Evolutionary conservation across 805 yeast species (phyloP), one percentile per base, ranked within the genome.

Genomic region (Peterozyma toletana): DNA sequence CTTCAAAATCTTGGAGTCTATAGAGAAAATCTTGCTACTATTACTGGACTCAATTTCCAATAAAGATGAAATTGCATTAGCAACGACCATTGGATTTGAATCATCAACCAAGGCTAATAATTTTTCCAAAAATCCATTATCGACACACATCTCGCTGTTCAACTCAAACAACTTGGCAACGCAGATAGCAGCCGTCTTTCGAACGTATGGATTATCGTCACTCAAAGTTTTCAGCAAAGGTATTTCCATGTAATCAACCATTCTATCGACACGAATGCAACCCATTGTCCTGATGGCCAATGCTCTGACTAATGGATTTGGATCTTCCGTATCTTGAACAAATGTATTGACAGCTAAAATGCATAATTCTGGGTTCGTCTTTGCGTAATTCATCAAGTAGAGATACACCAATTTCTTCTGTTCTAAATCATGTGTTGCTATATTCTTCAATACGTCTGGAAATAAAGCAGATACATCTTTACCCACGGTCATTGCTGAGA

Each of bases 261-360:
- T 90, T 62, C 86, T 90, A 57, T 86, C 95, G 15, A 93, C 98
- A 38, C 98, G 71, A 41, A 93, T 89, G 67, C 97, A 91, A 0
- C 99, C 98, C 99, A 93, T 93, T 11, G 99, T 93, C 57, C 99
- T 78, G 47, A 93, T 90, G 0, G 99, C 98, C 65, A 93, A 76
- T 1, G 98, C 96, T 44, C 98, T 75, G 21, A 93, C 90, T 54
- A 95, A 73, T 1, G 99, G 99, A 58, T 93, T 93, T 40, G 96
- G 95, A 60, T 93, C 98, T 59, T 87, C 96, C 2, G 96, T 80
- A 65, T 93, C 99, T 61, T 75, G 77, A 21, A 93, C 96, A 72
- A 93, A 93, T 1, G 99, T 93, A 64, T 93, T 93, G 41, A 93
- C 98, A 1, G 97, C 99, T 53, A 93, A 70, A 51, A 93, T 90